Evolutionary conservation across 1,284 basidiomycete genomes (phyloP).

Genomic region (Fomitopsis pinicola): DNA sequence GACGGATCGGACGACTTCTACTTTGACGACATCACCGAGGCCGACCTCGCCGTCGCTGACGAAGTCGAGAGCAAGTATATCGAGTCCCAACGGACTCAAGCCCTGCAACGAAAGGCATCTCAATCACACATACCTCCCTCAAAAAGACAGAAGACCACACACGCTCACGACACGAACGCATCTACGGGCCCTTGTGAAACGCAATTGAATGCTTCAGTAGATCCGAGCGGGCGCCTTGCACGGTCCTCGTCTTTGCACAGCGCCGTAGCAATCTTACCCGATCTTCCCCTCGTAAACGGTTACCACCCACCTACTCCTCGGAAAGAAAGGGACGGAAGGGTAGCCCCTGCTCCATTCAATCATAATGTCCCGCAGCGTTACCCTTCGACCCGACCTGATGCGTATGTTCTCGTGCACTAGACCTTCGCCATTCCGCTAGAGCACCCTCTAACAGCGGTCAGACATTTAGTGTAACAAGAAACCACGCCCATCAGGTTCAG

Average conservation of each 20-base stretch:
- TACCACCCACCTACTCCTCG: background rate
- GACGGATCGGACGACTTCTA: conserved; percentile 64
- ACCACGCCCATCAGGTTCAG: background rate
- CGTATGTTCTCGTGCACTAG: background rate
- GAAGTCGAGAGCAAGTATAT: conserved; percentile 51
- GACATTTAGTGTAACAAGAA: background rate
- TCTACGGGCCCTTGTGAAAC: too few relatives aligned
- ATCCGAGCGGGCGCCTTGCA: background rate
- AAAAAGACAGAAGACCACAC: conserved; percentile 50
- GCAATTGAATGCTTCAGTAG: background rate
- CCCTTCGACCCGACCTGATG: background rate
- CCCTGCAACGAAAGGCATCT: conserved; percentile 14
- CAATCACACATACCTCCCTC: conserved; percentile 32
- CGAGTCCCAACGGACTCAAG: conserved; percentile 24
- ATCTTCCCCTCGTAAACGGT: background rate
- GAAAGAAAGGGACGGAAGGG: background rate
- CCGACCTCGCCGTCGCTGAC: conserved; percentile 57
- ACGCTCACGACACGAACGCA: conserved; percentile 3
- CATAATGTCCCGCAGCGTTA: background rate
- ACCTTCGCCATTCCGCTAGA: background rate
- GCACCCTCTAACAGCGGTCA: background rate
- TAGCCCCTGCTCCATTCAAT: background rate
- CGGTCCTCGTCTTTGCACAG: background rate
- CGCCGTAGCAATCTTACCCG: background rate
- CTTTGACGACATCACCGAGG: conserved; percentile 59